Evolutionary conservation across 192 early-diverging fungal species (phyloP).

Genomic region (Gigaspora rosea): DNA sequence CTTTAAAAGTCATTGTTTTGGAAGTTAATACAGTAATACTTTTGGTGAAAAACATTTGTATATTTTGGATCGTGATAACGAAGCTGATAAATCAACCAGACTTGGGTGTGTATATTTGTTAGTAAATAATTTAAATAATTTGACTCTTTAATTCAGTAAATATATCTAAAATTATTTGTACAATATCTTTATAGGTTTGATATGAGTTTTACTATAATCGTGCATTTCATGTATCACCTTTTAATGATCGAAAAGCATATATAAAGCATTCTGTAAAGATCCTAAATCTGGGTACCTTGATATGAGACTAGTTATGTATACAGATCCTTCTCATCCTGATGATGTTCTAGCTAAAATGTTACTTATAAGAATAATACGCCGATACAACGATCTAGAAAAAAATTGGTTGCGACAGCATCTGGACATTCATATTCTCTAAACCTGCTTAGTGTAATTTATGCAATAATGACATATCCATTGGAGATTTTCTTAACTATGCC

Average conservation of each 20-base stretch:
- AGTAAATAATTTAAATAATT: not conserved
- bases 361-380: not conserved
- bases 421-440: slow-evolving; percentile 28
- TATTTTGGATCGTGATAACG: not conserved
- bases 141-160: not conserved
- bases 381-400: slow-evolving; percentile 22
- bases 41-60: no score
- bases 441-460: slow-evolving; percentile 17
- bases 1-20: no score
- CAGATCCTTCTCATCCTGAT: no score
- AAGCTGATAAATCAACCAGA: not conserved
- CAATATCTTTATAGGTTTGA: not conserved
- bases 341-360: no score
- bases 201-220: slow-evolving; percentile 31
- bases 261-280: slow-evolving; percentile 19
- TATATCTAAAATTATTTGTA: not conserved
- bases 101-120: slow-evolving; percentile 6
- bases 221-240: slow-evolving; percentile 41
- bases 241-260: slow-evolving; percentile 38
- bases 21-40: no score
- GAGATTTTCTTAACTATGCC: slow-evolving; percentile 58
- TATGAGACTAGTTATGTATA: slow-evolving; percentile 19
- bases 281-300: not conserved
- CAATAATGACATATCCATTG: slow-evolving; percentile 47
- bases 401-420: slow-evolving; percentile 34